Base-by-base conservation (phyloP, 1,284 basidiomycete species). In the Cryptococcus deneoformans region DNA sequence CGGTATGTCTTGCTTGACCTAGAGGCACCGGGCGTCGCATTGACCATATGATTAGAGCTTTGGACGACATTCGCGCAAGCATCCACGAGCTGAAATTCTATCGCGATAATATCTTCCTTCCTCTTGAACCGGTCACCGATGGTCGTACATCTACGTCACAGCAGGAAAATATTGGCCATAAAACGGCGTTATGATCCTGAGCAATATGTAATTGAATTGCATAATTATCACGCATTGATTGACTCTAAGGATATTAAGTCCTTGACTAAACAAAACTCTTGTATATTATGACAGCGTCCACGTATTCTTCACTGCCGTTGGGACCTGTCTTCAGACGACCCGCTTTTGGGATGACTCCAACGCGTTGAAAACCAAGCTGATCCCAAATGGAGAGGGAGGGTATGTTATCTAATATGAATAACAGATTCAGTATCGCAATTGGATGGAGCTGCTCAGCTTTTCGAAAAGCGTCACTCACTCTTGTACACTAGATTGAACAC, bases 401-500 rank as follows among this genome's bases (percentile, higher is more conserved):
- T 39, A 65, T 63, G 70, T 84, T 84, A 68, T 79, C 80, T 70
- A 69, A 57, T 73, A 79, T 9, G 77, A 70, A 45, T 77, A 66
- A 4, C 29, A 29, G 3, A 29, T 29, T 53, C 35, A 46, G 52
- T 8, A 29, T 37, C 14, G 37, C 0, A 29, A 10, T 16, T 5
- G 20, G n/a, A 49, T 39, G 36, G n/a, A 44, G 59, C 44, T 0
- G 47, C 20, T 9, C 20, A 24, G 38, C 16, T 53, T 38, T 14
- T 35, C 20, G 10, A 50, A 34, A 36, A 11, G 38, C 3, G 45
- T 43, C 16, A 52, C 51, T 48, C 90, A 79, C 87, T 92, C 42
- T 86, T 85, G 77, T 90, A 97, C 39, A 96, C 92, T 48, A 97
- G 82, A 73, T 97, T 97, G 82, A 96, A 97, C 14, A 97, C 90